phyloP scores from a whole-genome alignment of 768 basidiomycete species.

The Hericium coralloides region DNA sequence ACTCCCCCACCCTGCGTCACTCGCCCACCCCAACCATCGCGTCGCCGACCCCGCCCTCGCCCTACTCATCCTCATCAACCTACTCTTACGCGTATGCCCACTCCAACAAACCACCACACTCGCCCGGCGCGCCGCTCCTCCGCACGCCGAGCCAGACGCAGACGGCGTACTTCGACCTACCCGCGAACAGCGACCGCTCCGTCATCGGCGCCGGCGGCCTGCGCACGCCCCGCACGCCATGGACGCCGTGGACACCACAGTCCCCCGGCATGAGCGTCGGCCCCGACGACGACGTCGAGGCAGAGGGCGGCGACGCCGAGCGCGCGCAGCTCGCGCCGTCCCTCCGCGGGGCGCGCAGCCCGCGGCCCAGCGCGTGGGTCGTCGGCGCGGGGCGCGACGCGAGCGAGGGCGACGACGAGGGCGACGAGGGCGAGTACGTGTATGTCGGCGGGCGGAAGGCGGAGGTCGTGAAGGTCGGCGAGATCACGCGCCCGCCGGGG shows the following conservation, averaged over 20 bases:
- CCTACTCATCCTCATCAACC: conserved; percentile 6
- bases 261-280: not conserved
- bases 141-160: not conserved
- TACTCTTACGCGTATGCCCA: conserved; percentile 15
- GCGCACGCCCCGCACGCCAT: not conserved
- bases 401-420: not conserved
- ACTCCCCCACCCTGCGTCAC: conserved; percentile 11
- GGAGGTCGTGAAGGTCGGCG: conserved; percentile 3
- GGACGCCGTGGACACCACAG: not conserved
- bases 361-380: conserved; percentile 1
- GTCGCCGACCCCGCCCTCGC: not conserved
- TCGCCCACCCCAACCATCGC: not conserved
- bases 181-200: not conserved
- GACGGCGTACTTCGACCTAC: not conserved
- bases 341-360: conserved; percentile 5
- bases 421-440: not conserved
- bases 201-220: not conserved
- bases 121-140: not conserved
- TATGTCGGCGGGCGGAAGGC: not conserved
- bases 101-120: conserved; percentile 9
- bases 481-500: not conserved
- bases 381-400: not conserved
- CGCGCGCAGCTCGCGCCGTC: conserved; percentile 7
- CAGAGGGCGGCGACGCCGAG: conserved; percentile 13
- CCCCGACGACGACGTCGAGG: not conserved